Evolutionary conservation across 1,284 basidiomycete species (phyloP), one percentile per base, ranked within the genome.

Genomic region (Sphagnurus paluster): DNA sequence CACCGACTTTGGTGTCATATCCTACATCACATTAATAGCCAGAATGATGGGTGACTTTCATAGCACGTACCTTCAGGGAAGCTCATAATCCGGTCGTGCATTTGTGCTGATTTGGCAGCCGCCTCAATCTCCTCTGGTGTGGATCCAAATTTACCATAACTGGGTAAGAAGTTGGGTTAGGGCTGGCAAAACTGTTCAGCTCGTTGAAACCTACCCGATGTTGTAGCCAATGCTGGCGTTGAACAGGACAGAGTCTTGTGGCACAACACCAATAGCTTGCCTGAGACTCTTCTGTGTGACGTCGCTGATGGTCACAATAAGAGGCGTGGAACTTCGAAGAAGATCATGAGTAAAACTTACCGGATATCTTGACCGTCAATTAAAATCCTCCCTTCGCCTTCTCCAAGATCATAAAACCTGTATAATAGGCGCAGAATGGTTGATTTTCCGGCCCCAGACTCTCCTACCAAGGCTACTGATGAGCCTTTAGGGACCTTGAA

Each of bases 341-440:
- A n/a, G n/a, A n/a, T n/a, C n/a, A 37, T 7, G n/a, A 23, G 9
- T 14, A 3, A 44, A 23, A 10, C 37, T 14, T 49, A 70, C 72
- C 72, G 78, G 47, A 97, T 87, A 58, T 96, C 90, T 59, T 87
- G 78, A 1, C 89, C 90, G 58, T 96, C 91, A 52, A 95, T 84
- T 40, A 80, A 65, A 54, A 90, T 88, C 24, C 82, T 73, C 13
- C 86, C 86, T 52, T 85, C 75, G 25, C 88, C 88, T 44, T 80
- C 77, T 24, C 77, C 74, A 16, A 93, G 75, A 59, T 96, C 93
- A 64, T 96, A 95, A 70, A 97, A 93, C 36, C 93, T 79, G 64
- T 91, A 96, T 11, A 97, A 73, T 37, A 93, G 74, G 13, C 90
- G 84, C 44, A 93, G 68, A 44, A 94, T 80, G 0, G 92, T 92